These are phyloP conservation scores for Leishmania tropica DNA, from an alignment of 208 protist genomes.

Conservation along the genomic window DNA sequence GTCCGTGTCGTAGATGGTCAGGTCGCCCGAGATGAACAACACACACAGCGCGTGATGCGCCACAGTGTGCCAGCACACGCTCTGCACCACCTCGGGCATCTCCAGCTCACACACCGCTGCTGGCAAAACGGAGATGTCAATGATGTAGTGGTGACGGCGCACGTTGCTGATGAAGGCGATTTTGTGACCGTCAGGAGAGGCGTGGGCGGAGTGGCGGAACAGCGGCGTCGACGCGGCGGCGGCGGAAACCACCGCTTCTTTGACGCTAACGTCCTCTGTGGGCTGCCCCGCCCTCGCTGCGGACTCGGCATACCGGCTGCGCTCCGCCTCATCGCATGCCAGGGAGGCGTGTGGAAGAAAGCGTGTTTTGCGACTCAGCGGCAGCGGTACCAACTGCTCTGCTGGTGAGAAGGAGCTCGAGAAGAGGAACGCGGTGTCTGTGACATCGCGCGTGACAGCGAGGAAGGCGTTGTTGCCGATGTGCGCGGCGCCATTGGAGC, in stretches of 20 bases:
- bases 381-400: constrained; percentile 38
- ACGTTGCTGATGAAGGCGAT: constrained; percentile 67
- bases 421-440: constrained; percentile 53
- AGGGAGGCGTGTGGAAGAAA: constrained; percentile 31
- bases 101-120: constrained; percentile 58
- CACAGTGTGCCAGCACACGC: constrained; percentile 68
- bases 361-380: constrained; percentile 32
- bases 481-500: constrained; percentile 80
- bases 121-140: constrained; percentile 44
- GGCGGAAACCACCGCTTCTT: neutral
- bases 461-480: constrained; percentile 86
- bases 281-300: neutral
- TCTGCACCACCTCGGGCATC: constrained; percentile 55
- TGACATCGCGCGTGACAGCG: constrained; percentile 44
- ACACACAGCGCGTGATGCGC: constrained; percentile 42
- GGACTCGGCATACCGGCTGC: constrained; percentile 13
- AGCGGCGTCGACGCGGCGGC: neutral
- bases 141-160: constrained; percentile 56
- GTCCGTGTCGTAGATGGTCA: constrained; percentile 51
- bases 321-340: constrained; percentile 5
- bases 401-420: constrained; percentile 54
- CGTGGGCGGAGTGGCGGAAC: constrained; percentile 55
- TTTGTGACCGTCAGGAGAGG: constrained; percentile 50
- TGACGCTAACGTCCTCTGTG: neutral
- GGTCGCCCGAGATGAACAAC: constrained; percentile 44